These are phyloP conservation scores for Rhexocercosporidium sp. DNA, from an alignment of 2,329 filamentous ascomycete genomes.

Conservation along the genomic window DNA sequence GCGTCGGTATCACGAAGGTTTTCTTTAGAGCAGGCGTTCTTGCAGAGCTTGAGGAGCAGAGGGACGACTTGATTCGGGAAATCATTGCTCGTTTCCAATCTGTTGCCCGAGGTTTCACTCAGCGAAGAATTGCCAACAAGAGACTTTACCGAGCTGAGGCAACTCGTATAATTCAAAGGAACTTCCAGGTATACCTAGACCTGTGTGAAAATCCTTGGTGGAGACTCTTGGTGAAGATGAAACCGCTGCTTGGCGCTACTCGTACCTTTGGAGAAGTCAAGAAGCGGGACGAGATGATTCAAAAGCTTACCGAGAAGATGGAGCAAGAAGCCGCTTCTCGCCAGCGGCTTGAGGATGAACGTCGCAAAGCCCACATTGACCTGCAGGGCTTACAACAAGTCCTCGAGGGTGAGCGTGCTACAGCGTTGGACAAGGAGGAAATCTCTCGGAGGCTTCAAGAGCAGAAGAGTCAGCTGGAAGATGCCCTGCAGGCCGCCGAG, in stretches of 20 bases:
- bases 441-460: constrained; percentile 96
- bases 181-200: constrained; percentile 90
- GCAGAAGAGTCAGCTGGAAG: constrained; percentile 88
- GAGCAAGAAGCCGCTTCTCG: constrained; percentile 74
- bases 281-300: constrained; percentile 92
- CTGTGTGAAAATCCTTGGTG: constrained; percentile 96
- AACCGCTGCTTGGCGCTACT: constrained; percentile 89
- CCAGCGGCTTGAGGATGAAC: constrained; percentile 86
- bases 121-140: constrained; percentile 89
- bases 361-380: constrained; percentile 84
- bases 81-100: constrained; percentile 96
- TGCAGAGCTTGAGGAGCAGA: constrained; percentile 94
- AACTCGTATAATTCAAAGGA: constrained; percentile 90
- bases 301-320: constrained; percentile 84
- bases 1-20: constrained; percentile 94
- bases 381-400: constrained; percentile 91
- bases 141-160: constrained; percentile 93
- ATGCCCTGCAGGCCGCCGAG: constrained; percentile 89
- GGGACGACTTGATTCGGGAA: constrained; percentile 88
- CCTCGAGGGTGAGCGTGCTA: constrained; percentile 91
- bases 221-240: constrained; percentile 94
- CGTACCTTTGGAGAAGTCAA: constrained; percentile 93
- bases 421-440: constrained; percentile 97
- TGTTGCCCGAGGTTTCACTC: constrained; percentile 85
- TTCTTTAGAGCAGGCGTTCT: constrained; percentile 97